A percentile compares a stretch with the other conserved stretches of the same genome.
Conservation (phyloP, 352 stramenopile genomes). For the Phytophthora cryptogea region DNA sequence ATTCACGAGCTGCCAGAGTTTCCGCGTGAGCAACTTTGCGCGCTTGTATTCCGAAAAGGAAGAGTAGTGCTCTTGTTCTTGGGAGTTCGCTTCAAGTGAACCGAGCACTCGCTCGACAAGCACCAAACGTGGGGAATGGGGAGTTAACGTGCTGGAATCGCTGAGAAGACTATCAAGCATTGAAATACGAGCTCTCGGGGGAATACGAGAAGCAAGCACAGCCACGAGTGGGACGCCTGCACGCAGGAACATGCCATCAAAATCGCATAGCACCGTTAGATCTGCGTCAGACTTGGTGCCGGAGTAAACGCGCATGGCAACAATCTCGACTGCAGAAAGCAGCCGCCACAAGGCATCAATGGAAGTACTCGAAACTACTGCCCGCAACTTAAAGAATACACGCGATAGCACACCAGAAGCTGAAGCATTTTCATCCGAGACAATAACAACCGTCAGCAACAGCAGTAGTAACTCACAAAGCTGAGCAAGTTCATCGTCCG, state of each 20-base stretch:
- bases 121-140: conserved; percentile 30
- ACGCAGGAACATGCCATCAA: conserved; percentile 27
- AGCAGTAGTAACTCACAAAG: conserved; percentile 47
- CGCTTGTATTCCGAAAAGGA: conserved; percentile 43
- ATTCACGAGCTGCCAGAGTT: conserved; percentile 46
- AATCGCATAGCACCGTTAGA: conserved; percentile 23
- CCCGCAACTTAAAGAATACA: conserved; percentile 47
- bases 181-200: conserved; percentile 6
- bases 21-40: conserved; percentile 40
- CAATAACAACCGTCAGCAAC: conserved; percentile 40
- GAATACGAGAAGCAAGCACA: conserved; percentile 24
- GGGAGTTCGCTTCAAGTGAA: conserved; percentile 24
- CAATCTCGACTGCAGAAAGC: conserved; percentile 43
- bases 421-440: conserved; percentile 3
- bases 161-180: conserved; percentile 32
- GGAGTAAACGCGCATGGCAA: conserved; percentile 29
- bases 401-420: conserved; percentile 23
- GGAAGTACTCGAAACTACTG: conserved; percentile 14
- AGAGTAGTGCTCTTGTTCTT: conserved; percentile 12
- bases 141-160: conserved; percentile 3
- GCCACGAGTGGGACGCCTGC: conserved; percentile 33
- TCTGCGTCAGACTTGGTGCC: conserved; percentile 16
- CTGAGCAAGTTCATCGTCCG: conserved; percentile 2
- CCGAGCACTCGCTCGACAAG: conserved; percentile 40
- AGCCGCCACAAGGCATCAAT: conserved; percentile 22